Conservation (phyloP, 2,329 filamentous ascomycete species). For the Penicillium concentricum region DNA sequence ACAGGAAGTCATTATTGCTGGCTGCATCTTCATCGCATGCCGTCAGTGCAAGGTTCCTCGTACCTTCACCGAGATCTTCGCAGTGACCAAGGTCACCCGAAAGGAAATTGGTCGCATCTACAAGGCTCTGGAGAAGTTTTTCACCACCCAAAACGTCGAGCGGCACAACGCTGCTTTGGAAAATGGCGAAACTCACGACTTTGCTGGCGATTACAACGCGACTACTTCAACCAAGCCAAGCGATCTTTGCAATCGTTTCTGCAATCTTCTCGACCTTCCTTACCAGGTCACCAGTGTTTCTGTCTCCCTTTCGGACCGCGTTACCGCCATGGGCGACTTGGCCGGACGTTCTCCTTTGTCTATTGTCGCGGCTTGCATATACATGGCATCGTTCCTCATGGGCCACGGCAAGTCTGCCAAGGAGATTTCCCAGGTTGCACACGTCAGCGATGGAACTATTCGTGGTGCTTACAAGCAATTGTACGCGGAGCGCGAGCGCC, state of each 20-base stretch:
- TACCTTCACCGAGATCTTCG: constrained; percentile 92
- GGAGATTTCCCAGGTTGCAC: constrained; percentile 78
- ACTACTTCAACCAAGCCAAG: constrained; percentile 76
- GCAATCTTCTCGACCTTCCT: constrained; percentile 74
- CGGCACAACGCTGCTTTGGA: constrained; percentile 50
- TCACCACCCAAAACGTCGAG: constrained; percentile 69
- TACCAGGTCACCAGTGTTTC: constrained; percentile 78
- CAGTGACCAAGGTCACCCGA: constrained; percentile 88
- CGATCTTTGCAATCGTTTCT: constrained; percentile 86
- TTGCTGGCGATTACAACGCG: constrained; percentile 64
- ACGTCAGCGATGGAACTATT: constrained; percentile 95
- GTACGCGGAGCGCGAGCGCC: constrained; percentile 68
- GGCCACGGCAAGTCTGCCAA: constrained; percentile 76
- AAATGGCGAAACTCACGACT: constrained; percentile 52
- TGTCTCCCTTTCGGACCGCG: constrained; percentile 72
- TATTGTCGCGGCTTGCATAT: constrained; percentile 92
- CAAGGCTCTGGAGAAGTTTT: constrained; percentile 86
- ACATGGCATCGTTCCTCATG: constrained; percentile 88
- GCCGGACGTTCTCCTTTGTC: constrained; percentile 92
- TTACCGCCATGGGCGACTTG: constrained; percentile 73
- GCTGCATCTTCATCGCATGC: constrained; percentile 96
- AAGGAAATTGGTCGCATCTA: constrained; percentile 97
- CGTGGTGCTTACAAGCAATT: constrained; percentile 92
- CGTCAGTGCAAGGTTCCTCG: constrained; percentile 83
- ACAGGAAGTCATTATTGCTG: constrained; percentile 88